Conservation (phyloP, 768 basidiomycete genomes). For the Kwoniella sp. region DNA sequence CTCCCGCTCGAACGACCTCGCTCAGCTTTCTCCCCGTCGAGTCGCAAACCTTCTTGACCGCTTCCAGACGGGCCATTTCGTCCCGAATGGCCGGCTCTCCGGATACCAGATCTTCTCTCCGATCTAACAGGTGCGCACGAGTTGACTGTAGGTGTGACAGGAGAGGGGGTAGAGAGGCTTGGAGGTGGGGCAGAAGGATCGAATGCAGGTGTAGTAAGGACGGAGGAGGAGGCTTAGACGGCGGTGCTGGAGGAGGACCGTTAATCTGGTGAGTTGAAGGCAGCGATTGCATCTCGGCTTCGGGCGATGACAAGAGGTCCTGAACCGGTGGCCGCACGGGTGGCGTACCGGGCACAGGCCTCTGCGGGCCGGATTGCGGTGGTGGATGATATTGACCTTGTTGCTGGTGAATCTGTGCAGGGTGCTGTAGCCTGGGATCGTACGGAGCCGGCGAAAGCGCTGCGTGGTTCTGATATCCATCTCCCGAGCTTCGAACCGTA, state of each 20-base stretch:
- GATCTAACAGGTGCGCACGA: slow-evolving; percentile 63
- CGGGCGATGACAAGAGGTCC: slow-evolving; percentile 75
- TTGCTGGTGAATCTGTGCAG: background rate
- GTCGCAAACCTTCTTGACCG: slow-evolving; percentile 84
- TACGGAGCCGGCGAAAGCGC: too few relatives aligned
- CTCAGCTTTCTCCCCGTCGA: slow-evolving; percentile 67
- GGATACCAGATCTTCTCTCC: slow-evolving; percentile 76
- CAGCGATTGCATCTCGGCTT: slow-evolving; percentile 11
- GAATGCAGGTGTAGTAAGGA: slow-evolving; percentile 49
- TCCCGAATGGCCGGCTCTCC: slow-evolving; percentile 92
- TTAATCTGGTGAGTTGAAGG: slow-evolving; percentile 5
- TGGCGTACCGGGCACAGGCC: too few relatives aligned
- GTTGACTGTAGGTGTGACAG: slow-evolving; percentile 54
- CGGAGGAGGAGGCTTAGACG: slow-evolving; percentile 47
- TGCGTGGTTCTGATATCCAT: too few relatives aligned
- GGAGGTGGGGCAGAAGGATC: slow-evolving; percentile 69
- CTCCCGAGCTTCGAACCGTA: too few relatives aligned
- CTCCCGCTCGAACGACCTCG: slow-evolving; percentile 62
- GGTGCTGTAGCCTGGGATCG: too few relatives aligned
- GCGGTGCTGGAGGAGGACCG: slow-evolving; percentile 38
- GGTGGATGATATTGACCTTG: slow-evolving; percentile 25
- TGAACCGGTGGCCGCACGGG: slow-evolving; percentile 87
- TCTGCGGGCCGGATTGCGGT: too few relatives aligned
- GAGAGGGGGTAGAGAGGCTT: slow-evolving; percentile 67
- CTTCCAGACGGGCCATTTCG: slow-evolving; percentile 90